A percentile compares a stretch with the other conserved stretches of the same genome.
Evolutionary conservation across 805 yeast species (phyloP).

Genomic region (Starmerella riodocensis): DNA sequence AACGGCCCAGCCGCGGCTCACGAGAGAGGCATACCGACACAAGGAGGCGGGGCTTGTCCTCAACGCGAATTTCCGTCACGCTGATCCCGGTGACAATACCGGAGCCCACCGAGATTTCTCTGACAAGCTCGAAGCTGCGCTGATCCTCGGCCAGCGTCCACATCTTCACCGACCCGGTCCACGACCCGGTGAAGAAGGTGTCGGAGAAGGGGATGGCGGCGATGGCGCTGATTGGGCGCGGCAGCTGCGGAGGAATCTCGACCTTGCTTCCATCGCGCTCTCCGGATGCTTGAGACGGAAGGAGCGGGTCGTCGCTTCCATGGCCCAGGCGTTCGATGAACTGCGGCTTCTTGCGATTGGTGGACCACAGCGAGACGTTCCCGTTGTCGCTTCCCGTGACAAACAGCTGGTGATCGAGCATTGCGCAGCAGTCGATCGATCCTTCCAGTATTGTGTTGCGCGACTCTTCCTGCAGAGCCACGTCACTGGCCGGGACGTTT

Average conservation of each 20-base stretch:
- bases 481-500: neutral
- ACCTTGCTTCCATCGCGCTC: slow-evolving; percentile 27
- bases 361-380: slow-evolving; percentile 75
- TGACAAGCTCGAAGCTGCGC: slow-evolving; percentile 46
- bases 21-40: slow-evolving; percentile 60
- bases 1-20: slow-evolving; percentile 81
- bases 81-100: slow-evolving; percentile 39
- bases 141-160: slow-evolving; percentile 64
- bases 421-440: slow-evolving; percentile 73
- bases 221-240: slow-evolving; percentile 75
- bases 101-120: slow-evolving; percentile 43
- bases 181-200: slow-evolving; percentile 76
- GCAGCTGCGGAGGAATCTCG: slow-evolving; percentile 52
- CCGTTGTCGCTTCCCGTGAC: slow-evolving; percentile 96
- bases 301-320: slow-evolving; percentile 45
- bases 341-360: slow-evolving; percentile 78
- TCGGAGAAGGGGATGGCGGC: slow-evolving; percentile 77
- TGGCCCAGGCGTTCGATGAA: slow-evolving; percentile 60
- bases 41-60: slow-evolving; percentile 28
- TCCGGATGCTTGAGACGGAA: slow-evolving; percentile 41
- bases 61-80: slow-evolving; percentile 26
- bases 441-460: slow-evolving; percentile 42
- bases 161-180: slow-evolving; percentile 61
- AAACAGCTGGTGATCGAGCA: slow-evolving; percentile 86
- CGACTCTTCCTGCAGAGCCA: neutral